These are phyloP conservation scores for Porodaedalea pini DNA, from an alignment of 1,284 basidiomycete genomes.

Conservation along the genomic window DNA sequence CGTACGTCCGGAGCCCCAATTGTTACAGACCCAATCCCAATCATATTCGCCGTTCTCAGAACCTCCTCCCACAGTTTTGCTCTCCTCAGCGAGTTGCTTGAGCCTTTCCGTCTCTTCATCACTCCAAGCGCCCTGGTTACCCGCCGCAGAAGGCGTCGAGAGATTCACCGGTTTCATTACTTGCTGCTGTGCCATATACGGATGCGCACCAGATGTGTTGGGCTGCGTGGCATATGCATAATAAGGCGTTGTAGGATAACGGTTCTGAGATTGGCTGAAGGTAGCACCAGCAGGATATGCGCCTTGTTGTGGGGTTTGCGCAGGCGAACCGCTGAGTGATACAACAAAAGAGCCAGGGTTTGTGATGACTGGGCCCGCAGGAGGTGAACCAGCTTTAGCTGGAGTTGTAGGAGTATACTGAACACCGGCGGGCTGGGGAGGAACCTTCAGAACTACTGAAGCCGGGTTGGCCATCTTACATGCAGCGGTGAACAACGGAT, in stretches of 20 bases:
- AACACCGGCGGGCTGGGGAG: slow-evolving; percentile 40
- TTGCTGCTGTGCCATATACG: slow-evolving; percentile 22
- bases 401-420: slow-evolving; percentile 29
- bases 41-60: slow-evolving; percentile 53
- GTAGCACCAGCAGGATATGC: slow-evolving; percentile 32
- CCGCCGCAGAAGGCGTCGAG: slow-evolving; percentile 23
- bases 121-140: slow-evolving; percentile 69
- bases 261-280: slow-evolving; percentile 20
- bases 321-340: slow-evolving; percentile 43
- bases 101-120: slow-evolving; percentile 69
- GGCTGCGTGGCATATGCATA: slow-evolving; percentile 41
- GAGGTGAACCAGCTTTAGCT: slow-evolving; percentile 26
- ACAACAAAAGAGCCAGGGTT: slow-evolving; percentile 70
- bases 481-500: slow-evolving; percentile 1
- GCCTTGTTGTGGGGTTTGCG: slow-evolving; percentile 37
- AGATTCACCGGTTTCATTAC: slow-evolving; percentile 23
- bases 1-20: slow-evolving; percentile 68
- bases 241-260: slow-evolving; percentile 60
- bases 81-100: slow-evolving; percentile 63
- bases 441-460: slow-evolving; percentile 57
- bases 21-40: slow-evolving; percentile 70
- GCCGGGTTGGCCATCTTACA: slow-evolving; percentile 65
- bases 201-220: slow-evolving; percentile 7
- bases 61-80: slow-evolving; percentile 39
- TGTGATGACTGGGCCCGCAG: slow-evolving; percentile 47